These are phyloP conservation scores for Verticillium klebahnii DNA, from an alignment of 2,329 filamentous ascomycete genomes.

Conservation along the genomic window DNA sequence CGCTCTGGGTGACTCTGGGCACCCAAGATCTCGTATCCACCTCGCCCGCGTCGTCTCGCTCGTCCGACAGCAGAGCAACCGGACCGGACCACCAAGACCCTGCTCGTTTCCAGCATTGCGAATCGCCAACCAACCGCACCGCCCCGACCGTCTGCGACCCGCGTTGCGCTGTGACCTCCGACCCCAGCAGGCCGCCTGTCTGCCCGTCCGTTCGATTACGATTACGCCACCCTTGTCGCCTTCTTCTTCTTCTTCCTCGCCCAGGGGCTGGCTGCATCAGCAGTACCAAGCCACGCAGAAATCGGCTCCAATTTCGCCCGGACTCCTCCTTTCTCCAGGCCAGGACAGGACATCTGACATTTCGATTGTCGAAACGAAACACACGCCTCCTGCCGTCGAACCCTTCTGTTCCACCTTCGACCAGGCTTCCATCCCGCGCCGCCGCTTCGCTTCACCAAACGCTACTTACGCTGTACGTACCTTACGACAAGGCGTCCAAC, in stretches of 20 bases:
- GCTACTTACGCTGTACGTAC: neutral
- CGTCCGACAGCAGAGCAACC: neutral
- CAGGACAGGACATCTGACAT: neutral
- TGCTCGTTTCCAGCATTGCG: neutral
- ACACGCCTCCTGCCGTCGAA: neutral
- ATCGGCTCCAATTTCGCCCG: conserved; percentile 4
- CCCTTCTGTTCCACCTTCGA: conserved; percentile 2
- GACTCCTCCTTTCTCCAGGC: conserved; percentile 3
- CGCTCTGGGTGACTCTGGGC: neutral
- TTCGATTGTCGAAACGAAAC: conserved; percentile 5
- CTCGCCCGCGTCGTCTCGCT: neutral
- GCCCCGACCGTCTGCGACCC: neutral
- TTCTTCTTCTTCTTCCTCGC: neutral
- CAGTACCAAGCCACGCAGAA: conserved; percentile 3
- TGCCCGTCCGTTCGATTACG: neutral
- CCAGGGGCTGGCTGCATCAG: neutral
- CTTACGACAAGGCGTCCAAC: neutral
- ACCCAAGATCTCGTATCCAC: neutral
- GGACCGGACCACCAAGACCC: neutral
- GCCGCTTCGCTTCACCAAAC: neutral
- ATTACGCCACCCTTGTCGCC: conserved; percentile 3
- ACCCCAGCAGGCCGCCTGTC: neutral
- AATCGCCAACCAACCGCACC: neutral
- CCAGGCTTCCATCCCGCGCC: neutral
- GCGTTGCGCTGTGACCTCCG: neutral